A percentile compares a stretch with the other conserved stretches of the same genome.
These are phyloP conservation scores for Fusarium nodosum DNA, from an alignment of 2,329 filamentous ascomycete genomes.

Conservation along the genomic window DNA sequence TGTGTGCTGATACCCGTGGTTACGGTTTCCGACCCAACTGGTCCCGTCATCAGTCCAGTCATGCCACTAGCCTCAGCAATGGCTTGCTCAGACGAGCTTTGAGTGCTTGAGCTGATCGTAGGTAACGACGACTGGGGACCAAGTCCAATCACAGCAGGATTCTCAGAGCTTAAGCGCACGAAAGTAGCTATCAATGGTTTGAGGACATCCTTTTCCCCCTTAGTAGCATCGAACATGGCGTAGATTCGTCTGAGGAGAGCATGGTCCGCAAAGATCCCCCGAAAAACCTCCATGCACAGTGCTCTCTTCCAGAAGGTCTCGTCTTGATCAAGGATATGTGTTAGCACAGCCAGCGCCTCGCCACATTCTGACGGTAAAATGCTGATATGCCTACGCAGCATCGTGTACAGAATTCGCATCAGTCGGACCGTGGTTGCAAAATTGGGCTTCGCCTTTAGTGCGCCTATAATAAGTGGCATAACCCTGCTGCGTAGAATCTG, in stretches of 20 bases:
- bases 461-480: conserved; percentile 85
- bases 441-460: conserved; percentile 80
- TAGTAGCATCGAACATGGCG: conserved; percentile 79
- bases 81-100: conserved; percentile 79
- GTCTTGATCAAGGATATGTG: conserved; percentile 90
- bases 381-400: conserved; percentile 82
- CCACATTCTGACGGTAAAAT: conserved; percentile 84
- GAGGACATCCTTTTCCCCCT: conserved; percentile 81
- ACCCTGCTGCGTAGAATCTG: conserved; percentile 81
- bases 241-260: conserved; percentile 84
- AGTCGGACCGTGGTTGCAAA: conserved; percentile 88
- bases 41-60: conserved; percentile 85
- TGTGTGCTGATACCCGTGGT: conserved; percentile 87
- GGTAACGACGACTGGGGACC: conserved; percentile 90
- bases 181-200: conserved; percentile 88
- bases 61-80: conserved; percentile 90
- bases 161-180: conserved; percentile 93
- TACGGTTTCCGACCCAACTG: conserved; percentile 74
- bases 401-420: conserved; percentile 83
- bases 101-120: conserved; percentile 68
- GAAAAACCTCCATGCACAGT: conserved; percentile 91
- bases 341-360: conserved; percentile 83
- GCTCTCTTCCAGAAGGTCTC: conserved; percentile 87
- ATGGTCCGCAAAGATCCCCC: conserved; percentile 86
- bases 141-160: conserved; percentile 87